Percentiles rank a stretch among this genome's conserved stretches.
phyloP scores from a whole-genome alignment of 1,284 basidiomycete species.

The Fistulina hepatica region DNA sequence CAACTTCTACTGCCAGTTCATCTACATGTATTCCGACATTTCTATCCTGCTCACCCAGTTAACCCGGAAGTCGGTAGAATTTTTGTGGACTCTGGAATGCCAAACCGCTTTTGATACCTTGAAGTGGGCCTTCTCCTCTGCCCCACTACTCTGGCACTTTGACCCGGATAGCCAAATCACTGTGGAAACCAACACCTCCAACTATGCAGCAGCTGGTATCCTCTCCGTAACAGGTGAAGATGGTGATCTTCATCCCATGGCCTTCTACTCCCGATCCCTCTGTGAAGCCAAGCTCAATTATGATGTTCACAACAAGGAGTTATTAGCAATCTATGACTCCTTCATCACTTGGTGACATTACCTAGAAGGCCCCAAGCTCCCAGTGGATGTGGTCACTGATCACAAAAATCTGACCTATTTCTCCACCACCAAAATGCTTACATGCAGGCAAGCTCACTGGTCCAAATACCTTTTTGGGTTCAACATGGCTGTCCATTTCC shows the following conservation, averaged over 20 bases:
- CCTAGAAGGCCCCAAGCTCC: constrained; percentile 6
- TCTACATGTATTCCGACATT: constrained; percentile 24
- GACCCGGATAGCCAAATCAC: constrained; percentile 14
- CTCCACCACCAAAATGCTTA: constrained; percentile 4
- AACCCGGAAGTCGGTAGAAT: constrained; percentile 15
- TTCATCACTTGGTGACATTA: constrained; percentile 14
- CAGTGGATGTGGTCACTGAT: constrained; percentile 14
- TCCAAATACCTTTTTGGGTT: constrained; percentile 5
- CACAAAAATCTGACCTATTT: constrained; percentile 16
- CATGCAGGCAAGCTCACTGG: constrained; percentile 4
- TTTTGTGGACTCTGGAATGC: constrained; percentile 10
- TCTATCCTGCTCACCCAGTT: constrained; percentile 19
- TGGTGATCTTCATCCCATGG: constrained; percentile 21
- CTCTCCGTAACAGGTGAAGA: constrained; percentile 9
- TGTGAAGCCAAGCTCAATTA: constrained; percentile 29
- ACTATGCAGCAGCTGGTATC: constrained; percentile 18
- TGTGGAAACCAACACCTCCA: constrained; percentile 21
- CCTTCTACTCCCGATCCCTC: constrained; percentile 25
- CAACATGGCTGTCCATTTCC: constrained; percentile 17
- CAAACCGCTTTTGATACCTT: constrained; percentile 16
- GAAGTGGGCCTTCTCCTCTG: constrained; percentile 19
- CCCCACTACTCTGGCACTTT: constrained; percentile 24
- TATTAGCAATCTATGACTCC: constrained; percentile 23
- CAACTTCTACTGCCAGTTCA: constrained; percentile 30
- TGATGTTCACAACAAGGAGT: constrained; percentile 30